Conservation (phyloP, 257 asterid species). For the Plantago major region DNA sequence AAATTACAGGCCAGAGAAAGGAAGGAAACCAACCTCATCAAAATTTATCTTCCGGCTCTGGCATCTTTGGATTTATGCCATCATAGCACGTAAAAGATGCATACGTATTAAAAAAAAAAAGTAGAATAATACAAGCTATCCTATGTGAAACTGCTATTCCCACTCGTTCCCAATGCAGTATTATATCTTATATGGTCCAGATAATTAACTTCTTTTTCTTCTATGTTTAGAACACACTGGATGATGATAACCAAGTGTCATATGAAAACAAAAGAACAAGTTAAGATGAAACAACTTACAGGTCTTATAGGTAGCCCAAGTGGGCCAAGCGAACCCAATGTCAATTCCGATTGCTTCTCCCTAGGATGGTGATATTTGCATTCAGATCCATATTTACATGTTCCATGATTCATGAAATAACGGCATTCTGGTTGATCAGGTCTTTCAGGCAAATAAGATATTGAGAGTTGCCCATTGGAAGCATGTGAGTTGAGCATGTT, state of each 20-base stretch:
- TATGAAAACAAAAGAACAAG: slow-evolving; percentile 1
- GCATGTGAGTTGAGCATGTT: slow-evolving; percentile 33
- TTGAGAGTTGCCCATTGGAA: slow-evolving; percentile 37
- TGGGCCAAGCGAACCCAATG: slow-evolving; percentile 45
- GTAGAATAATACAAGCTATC: too few relatives aligned
- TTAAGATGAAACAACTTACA: slow-evolving; percentile 39
- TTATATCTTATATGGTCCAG: too few relatives aligned
- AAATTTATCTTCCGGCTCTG: not conserved
- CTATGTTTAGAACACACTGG: not conserved
- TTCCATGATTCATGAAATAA: slow-evolving; percentile 52
- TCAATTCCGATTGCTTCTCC: slow-evolving; percentile 37
- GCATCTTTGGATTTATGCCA: not conserved
- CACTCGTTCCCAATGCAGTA: too few relatives aligned
- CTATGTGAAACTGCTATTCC: too few relatives aligned
- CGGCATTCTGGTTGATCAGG: slow-evolving; percentile 77
- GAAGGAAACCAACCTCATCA: not conserved
- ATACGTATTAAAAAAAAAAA: too few relatives aligned
- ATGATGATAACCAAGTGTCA: not conserved
- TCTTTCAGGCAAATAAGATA: slow-evolving; percentile 50
- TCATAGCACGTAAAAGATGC: too few relatives aligned
- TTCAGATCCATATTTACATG: slow-evolving; percentile 57
- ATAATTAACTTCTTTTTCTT: not conserved
- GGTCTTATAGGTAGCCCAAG: slow-evolving; percentile 67
- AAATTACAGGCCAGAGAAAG: not conserved
- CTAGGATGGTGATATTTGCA: slow-evolving; percentile 73